These are phyloP conservation scores for Ceratocystiopsis sp. DNA, from an alignment of 2,329 filamentous ascomycete genomes.

Conservation along the genomic window DNA sequence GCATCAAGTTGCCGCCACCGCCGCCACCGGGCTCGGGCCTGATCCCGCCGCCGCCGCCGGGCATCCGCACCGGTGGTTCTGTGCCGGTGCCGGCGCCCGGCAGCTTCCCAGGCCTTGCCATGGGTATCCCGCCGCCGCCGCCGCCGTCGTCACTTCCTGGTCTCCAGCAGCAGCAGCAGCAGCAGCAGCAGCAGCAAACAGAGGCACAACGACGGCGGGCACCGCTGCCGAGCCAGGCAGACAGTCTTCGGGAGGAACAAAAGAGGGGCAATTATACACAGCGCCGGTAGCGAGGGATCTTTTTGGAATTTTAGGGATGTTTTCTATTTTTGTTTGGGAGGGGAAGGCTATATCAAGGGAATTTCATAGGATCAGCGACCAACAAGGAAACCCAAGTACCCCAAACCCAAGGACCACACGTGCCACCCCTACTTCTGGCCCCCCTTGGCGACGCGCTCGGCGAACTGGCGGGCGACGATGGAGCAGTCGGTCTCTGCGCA, in stretches of 20 bases:
- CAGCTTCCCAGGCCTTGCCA: constrained; percentile 12
- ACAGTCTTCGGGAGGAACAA: constrained; percentile 66
- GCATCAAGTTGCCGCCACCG: constrained; percentile 38
- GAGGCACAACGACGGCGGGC: constrained; percentile 34
- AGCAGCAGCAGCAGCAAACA: constrained; percentile 13
- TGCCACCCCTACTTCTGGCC: constrained; percentile 6
- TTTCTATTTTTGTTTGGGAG: not conserved
- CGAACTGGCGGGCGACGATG: constrained; percentile 67
- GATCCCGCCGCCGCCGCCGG: constrained; percentile 24
- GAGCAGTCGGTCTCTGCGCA: constrained; percentile 79
- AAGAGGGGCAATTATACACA: constrained; percentile 43
- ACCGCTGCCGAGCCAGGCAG: constrained; percentile 68
- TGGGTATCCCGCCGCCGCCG: constrained; percentile 12
- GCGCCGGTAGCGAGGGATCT: constrained; percentile 18
- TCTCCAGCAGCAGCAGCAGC: constrained; percentile 13
- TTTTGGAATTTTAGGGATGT: not conserved
- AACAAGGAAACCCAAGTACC: not conserved
- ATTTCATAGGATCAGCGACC: not conserved
- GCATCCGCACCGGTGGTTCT: not conserved
- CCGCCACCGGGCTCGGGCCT: constrained; percentile 14
- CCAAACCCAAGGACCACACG: not conserved
- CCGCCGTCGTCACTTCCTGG: constrained; percentile 11
- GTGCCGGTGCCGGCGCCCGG: constrained; percentile 17
- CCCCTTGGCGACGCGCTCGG: constrained; percentile 30
- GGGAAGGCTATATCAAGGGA: not conserved